Evolutionary conservation across 176 grass and related monocot genomes (phyloP), one percentile per base, ranked within the genome.

Genomic region (Secale cereale): DNA sequence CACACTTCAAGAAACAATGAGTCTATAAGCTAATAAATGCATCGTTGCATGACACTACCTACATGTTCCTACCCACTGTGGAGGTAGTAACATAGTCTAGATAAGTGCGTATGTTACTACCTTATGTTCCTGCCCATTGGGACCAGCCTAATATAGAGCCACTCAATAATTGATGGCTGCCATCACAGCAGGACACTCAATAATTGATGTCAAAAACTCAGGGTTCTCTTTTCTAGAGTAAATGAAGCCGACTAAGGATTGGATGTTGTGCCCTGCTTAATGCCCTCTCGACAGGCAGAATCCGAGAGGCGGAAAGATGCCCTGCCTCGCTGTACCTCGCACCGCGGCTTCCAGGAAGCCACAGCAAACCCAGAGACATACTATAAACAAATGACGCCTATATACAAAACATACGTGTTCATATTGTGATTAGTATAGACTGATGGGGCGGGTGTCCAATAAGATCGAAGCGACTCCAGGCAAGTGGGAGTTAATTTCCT

Each of bases 401-500:
- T n/a, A n/a, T 31, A 31, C 30, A 31, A 31, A 31, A 31, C 30
- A 31, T 31, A 31, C 3, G 30, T 31, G 30, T 31, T 2, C 30
- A 31, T 31, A 31, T 31, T 31, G 30, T 31, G 30, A 31, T 31
- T 31, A 31, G 30, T 31, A 31, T 31, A 31, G 3, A 31, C 30
- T 31, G 30, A 87, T 5, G 28, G 2, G 29, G 50, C 8, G 43
- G 8, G 65, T 29, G 0, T 16, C 29, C 74, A 83, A 87, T 15
- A 74, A 62, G 19, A 3, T 11, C 32, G 17, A 72, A 72, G 37
- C 30, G 26, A 35, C 29, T 83, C 80, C 80, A 52, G 6, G 3
- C 73, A 83, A 83, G 80, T 88, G 74, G 80, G 80, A 72, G 39
- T 48, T 48, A 15, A 48, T 78, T 70, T 78, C 72, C 78, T 29